Evolutionary conservation across 2,329 filamentous ascomycete genomes (phyloP), one percentile per base, ranked within the genome.

Genomic region (Xylaria sp.): DNA sequence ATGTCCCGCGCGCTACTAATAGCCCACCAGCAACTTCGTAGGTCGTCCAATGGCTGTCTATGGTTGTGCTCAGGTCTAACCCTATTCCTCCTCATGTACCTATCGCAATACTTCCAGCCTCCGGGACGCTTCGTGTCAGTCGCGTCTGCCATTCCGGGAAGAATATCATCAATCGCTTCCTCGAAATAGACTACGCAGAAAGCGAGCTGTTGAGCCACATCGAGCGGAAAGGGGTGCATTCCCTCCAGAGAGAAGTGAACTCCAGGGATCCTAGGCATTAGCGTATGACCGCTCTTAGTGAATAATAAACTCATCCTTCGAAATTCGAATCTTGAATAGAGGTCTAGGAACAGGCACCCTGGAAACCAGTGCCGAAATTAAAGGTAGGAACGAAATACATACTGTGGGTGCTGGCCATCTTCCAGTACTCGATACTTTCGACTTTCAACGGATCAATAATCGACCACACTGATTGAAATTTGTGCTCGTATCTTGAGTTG

Each of bases 161-260:
- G 41, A 19, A 58, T 13, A 1, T 58, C 38, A 9, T 58, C 47
- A 9, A 64, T 62, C 2, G 58, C 51, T 19, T 38, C 29, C 40
- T 65, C 48, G 33, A 61, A 65, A 53, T 63, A 63, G 11, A 65
- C 38, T 9, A 56, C 27, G 25, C 60, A 60, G 10, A 65, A 60
- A 37, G 54, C 60, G 1, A 65, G 57, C 23, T 43, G 27, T 33
- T 60, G 47, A n/a, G 63, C 63, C 4, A 51, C 3, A 1, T 21
- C 17, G 1, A 63, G 9, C 11, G 60, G 60, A 4, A 57, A 52
- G 5, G 17, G 13, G 7, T 10, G 11, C 1, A 9, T 5, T 0
- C 17, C 7, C 9, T 25, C 6, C 4, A 58, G 5, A 6, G 61
- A 66, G 19, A 61, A 54, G 40, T 63, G 60, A 8, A 65, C 51